phyloP scores from a whole-genome alignment of 257 asterid genomes.

The Solanum dulcamara region DNA sequence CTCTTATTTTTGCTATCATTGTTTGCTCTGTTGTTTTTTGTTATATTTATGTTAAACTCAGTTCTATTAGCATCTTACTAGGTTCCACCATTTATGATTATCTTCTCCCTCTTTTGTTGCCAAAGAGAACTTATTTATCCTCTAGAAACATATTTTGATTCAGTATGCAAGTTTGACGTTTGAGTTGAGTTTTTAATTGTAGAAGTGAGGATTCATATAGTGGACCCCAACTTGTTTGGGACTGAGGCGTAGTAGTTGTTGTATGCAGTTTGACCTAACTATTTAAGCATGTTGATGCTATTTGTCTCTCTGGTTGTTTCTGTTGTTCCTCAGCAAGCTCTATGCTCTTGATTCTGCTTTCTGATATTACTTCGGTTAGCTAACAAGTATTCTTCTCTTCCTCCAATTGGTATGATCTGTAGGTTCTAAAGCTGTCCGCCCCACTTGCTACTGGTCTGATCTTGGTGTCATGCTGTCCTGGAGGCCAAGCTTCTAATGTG shows the following conservation, averaged over 20 bases:
- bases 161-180: not conserved
- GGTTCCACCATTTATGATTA: not conserved
- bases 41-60: not conserved
- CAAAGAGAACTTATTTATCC: not conserved
- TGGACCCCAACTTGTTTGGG: not conserved
- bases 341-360: not conserved
- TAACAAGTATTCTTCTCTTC: constrained; percentile 6
- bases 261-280: not conserved
- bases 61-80: not conserved
- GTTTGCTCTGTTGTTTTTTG: not conserved
- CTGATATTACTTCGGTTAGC: constrained; percentile 5
- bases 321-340: not conserved
- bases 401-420: constrained; percentile 13
- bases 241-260: not conserved
- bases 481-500: constrained; percentile 98
- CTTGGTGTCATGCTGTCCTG: constrained; percentile 97
- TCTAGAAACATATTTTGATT: not conserved
- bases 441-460: constrained; percentile 99
- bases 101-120: not conserved
- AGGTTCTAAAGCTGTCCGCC: constrained; percentile 82
- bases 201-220: not conserved
- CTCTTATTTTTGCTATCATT: not conserved
- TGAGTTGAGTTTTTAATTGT: not conserved
- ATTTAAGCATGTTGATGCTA: not conserved
- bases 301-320: not conserved